Evolutionary conservation across 345 rosid genomes (phyloP).

Genomic region (Eucalyptus tenuipes): DNA sequence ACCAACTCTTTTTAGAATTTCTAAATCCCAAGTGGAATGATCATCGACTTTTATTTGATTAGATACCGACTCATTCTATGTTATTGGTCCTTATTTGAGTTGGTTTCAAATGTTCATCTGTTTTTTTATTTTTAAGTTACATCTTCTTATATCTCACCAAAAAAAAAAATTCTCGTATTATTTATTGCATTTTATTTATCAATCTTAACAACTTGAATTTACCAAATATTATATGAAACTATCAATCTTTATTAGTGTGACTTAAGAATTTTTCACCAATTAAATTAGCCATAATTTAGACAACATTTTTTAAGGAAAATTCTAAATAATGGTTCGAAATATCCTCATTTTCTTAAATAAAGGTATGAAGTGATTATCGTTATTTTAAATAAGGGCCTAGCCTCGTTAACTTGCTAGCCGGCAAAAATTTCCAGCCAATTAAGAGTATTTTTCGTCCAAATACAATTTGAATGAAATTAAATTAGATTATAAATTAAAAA

Average conservation of each 20-base stretch:
- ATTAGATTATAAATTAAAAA: too few species aligned
- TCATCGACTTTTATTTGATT: background rate
- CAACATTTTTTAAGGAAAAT: too few species aligned
- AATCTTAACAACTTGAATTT: conserved; percentile 3
- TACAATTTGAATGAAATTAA: too few species aligned
- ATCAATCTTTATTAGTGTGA: background rate
- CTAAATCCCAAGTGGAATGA: background rate
- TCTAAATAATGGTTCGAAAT: accelerated
- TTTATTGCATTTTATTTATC: background rate
- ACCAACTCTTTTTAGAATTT: background rate
- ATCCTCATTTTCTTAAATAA: accelerated
- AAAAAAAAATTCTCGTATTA: background rate
- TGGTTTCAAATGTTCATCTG: background rate
- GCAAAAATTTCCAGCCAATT: accelerated
- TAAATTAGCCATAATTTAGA: too few species aligned
- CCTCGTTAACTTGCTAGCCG: accelerated
- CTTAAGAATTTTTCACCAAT: background rate
- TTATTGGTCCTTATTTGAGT: background rate
- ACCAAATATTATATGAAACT: background rate
- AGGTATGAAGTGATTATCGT: accelerated
- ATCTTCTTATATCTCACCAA: background rate
- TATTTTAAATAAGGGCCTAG: accelerated
- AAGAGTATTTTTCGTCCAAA: accelerated
- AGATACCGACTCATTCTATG: background rate
- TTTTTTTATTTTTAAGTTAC: background rate